Evolutionary conservation across 345 rosid species (phyloP).

Genomic region (Syzygium jambos): DNA sequence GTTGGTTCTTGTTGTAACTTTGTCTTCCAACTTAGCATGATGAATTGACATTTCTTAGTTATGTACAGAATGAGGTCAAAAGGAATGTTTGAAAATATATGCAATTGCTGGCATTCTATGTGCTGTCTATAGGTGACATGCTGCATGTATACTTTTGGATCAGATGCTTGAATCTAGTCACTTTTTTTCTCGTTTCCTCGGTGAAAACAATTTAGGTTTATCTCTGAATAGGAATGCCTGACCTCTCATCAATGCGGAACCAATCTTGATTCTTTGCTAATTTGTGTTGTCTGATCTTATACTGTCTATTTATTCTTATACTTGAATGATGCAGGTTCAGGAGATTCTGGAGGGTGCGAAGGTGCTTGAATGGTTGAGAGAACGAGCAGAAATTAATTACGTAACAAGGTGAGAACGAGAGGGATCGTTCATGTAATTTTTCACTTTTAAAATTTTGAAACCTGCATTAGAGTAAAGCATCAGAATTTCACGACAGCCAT

Average conservation of each 20-base stretch:
- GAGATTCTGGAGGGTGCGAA: conserved; percentile 90
- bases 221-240: background rate
- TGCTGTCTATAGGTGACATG: background rate
- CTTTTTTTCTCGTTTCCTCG: background rate
- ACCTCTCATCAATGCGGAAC: background rate
- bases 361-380: conserved; percentile 93
- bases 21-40: background rate
- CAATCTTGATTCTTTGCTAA: background rate
- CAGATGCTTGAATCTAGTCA: background rate
- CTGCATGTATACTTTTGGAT: background rate
- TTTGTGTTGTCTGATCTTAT: background rate
- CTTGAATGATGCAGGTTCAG: conserved; percentile 47
- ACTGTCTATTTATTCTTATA: background rate
- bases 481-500: background rate
- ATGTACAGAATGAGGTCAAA: background rate
- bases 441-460: background rate
- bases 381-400: conserved; percentile 61
- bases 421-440: background rate
- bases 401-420: conserved; percentile 32
- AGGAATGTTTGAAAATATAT: background rate
- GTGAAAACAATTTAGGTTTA: background rate
- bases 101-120: background rate
- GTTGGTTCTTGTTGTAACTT: background rate
- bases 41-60: background rate
- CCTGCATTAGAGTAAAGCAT: background rate